A percentile compares a stretch with the other conserved stretches of the same genome.
Evolutionary conservation across 2,329 filamentous ascomycete species (phyloP).

Genomic region (Zalaria obscura): DNA sequence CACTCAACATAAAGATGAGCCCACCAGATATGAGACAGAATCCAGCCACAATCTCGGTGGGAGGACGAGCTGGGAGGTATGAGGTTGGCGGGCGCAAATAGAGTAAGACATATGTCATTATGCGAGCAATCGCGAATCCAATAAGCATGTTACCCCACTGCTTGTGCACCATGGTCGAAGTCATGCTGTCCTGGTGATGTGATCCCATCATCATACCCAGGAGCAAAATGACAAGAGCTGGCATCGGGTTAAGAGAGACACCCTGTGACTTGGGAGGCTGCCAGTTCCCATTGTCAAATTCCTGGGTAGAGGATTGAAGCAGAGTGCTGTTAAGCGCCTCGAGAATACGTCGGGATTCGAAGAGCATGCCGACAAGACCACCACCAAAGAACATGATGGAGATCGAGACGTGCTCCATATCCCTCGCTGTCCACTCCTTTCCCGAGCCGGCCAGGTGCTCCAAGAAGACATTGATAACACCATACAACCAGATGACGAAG

Average conservation of each 20-base stretch:
- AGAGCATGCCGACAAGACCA: constrained; percentile 45
- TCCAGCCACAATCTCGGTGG: constrained; percentile 73
- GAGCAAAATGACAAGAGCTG: constrained; percentile 71
- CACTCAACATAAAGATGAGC: constrained; percentile 83
- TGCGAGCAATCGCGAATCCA: constrained; percentile 65
- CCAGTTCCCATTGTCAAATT: constrained; percentile 34
- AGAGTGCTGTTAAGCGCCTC: constrained; percentile 10
- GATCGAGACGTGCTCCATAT: constrained; percentile 86
- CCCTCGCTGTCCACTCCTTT: constrained; percentile 56
- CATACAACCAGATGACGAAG: constrained; percentile 79
- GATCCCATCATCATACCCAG: constrained; percentile 92
- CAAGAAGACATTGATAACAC: constrained; percentile 78
- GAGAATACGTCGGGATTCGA: too few species aligned
- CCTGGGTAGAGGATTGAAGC: constrained; percentile 1
- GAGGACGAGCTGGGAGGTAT: constrained; percentile 67
- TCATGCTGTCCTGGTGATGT: constrained; percentile 71
- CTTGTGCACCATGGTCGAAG: constrained; percentile 81
- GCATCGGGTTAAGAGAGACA: constrained; percentile 77
- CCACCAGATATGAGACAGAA: constrained; percentile 84
- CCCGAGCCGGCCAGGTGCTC: constrained; percentile 72
- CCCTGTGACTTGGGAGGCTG: constrained; percentile 55
- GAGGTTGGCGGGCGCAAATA: constrained; percentile 73
- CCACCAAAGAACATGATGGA: constrained; percentile 89
- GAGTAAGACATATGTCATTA: constrained; percentile 63
- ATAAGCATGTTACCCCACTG: constrained; percentile 84